Evolutionary conservation across 768 basidiomycete species (phyloP).

Genomic region (Leccinum olivaceopallidum): DNA sequence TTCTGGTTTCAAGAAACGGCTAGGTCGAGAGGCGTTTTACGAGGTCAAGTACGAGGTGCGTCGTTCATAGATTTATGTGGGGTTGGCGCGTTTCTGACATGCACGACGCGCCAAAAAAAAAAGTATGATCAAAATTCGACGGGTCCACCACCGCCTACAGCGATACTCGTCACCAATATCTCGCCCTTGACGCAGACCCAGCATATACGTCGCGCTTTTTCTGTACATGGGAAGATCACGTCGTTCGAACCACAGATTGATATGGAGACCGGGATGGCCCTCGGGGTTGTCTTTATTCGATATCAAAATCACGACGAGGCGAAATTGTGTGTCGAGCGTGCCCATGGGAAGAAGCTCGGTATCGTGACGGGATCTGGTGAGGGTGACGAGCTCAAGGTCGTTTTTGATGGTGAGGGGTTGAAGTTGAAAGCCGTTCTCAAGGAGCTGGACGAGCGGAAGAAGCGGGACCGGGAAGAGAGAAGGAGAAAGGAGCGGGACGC

Average conservation of each 20-base stretch:
- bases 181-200: conserved; percentile 69
- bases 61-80: conserved; percentile 10
- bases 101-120: background rate
- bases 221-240: conserved; percentile 56
- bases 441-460: conserved; percentile 56
- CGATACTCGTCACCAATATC: conserved; percentile 71
- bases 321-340: conserved; percentile 58
- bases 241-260: conserved; percentile 81
- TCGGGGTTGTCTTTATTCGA: conserved; percentile 80
- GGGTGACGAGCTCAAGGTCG: conserved; percentile 71
- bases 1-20: conserved; percentile 35
- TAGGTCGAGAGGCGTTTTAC: conserved; percentile 41
- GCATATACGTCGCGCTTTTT: conserved; percentile 66
- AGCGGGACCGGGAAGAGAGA: conserved; percentile 48
- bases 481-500: conserved; percentile 41
- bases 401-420: conserved; percentile 75
- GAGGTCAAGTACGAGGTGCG: conserved; percentile 58
- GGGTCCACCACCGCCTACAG: conserved; percentile 70
- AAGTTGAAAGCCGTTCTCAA: conserved; percentile 64
- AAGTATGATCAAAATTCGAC: conserved; percentile 78
- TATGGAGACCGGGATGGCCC: conserved; percentile 71
- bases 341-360: conserved; percentile 64
- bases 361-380: conserved; percentile 41
- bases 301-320: conserved; percentile 70
- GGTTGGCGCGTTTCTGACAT: conserved; percentile 2